phyloP scores from a whole-genome alignment of 208 protist species.

The Borovskyia barvae region DNA sequence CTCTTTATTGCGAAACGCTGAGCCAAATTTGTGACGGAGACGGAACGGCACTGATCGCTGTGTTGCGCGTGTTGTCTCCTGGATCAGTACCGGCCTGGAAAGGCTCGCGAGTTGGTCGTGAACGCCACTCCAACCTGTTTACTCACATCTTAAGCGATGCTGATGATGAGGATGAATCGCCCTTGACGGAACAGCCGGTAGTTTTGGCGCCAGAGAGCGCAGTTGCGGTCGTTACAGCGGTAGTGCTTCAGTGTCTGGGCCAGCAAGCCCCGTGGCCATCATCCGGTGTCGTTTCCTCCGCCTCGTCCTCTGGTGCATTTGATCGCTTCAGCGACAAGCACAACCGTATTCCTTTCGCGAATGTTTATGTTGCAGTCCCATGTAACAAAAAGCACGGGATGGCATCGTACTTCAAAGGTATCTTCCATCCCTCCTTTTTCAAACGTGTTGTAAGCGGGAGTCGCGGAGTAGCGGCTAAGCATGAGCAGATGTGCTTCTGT shows the following conservation, averaged over 20 bases:
- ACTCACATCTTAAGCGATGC: neutral
- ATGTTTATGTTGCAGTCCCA: conserved; percentile 47
- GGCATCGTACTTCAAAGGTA: conserved; percentile 54
- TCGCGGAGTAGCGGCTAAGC: neutral
- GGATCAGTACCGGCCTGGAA: too few relatives aligned
- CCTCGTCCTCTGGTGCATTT: neutral
- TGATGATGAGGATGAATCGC: neutral
- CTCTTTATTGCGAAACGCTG: conserved; percentile 56
- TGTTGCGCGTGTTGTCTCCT: conserved; percentile 23
- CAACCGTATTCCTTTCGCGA: too few relatives aligned
- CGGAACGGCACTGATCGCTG: conserved; percentile 28
- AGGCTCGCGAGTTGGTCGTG: too few relatives aligned
- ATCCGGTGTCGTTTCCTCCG: neutral
- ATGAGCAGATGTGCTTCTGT: neutral
- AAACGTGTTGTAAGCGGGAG: conserved; percentile 1
- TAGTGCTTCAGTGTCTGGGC: conserved; percentile 30
- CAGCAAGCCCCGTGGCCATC: neutral
- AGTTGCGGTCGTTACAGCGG: conserved; percentile 41
- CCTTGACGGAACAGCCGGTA: conserved; percentile 19
- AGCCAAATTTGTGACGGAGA: conserved; percentile 13
- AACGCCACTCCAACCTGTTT: neutral
- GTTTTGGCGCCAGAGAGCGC: conserved; percentile 58
- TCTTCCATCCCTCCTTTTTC: conserved; percentile 52
- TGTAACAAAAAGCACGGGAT: conserved; percentile 36
- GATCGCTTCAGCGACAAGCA: too few relatives aligned